Base-by-base conservation (phyloP, 148 eudicot species). In the Cornus suecica region DNA sequence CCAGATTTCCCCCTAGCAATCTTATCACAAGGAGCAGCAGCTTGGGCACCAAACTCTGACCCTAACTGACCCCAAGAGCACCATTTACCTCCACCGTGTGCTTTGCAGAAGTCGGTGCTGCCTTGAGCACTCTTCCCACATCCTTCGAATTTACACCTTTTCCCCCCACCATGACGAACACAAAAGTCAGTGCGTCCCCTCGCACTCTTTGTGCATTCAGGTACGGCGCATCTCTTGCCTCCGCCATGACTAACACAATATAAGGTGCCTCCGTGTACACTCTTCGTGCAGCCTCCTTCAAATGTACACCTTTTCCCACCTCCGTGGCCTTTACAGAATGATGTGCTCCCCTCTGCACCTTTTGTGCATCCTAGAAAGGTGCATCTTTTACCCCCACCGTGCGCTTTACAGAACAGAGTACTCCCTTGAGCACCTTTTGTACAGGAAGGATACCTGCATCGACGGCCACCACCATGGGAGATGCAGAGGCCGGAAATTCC, bases 161-260 rank as follows among this genome's bases (percentile, higher is more conserved):
- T 93, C 0, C 96, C 98, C 8, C 98, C 98, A 31, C 97, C 97
- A 77, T 93, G 97, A 29, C 94, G 81, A 26, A 93, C 96, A 70
- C 97, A 93, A 31, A 72, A 86, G 66, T 79, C 74, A 0, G 97
- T 93, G 22, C 85, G 82, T 4, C 97, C 94, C 75, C 97, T 85
- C 8, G 98, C 98, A 61, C 98, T 91, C 78, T 86, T 91, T 24
- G 87, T 85, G 78, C 98, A 93, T n/a, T 74, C 94, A 2, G 81
- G 73, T 32, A 45, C 66, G 24, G 87, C 89, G 76, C 96, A 93
- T 72, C 98, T 87, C 85, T 93, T 93, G 4, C 98, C 98, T 31
- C 98, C 96, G 29, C 97, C 98, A 74, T 93, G 98, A 22, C 84
- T 78, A 26, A 93, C 98, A 61, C 98, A 93, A 76, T 83, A 93